These are phyloP conservation scores for Hibiscus mutabilis DNA, from an alignment of 345 rosid species.

Conservation along the genomic window DNA sequence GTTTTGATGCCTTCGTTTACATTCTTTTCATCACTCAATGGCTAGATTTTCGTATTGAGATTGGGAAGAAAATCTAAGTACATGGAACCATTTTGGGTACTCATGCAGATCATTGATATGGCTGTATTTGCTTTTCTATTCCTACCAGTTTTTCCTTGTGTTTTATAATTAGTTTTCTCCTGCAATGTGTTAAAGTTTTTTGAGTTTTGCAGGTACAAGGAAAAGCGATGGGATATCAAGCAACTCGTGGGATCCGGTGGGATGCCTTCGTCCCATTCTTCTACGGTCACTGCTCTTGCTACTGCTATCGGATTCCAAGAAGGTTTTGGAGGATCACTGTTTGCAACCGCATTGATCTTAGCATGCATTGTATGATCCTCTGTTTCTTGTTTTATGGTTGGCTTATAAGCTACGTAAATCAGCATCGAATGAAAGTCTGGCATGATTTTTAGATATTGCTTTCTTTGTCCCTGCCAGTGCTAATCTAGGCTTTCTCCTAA, in stretches of 20 bases:
- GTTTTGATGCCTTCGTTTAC: background rate
- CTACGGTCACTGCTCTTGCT: conserved; percentile 73
- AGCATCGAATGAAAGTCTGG: background rate
- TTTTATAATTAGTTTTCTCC: background rate
- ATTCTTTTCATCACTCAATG: background rate
- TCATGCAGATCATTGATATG: background rate
- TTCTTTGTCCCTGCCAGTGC: conserved; percentile 4
- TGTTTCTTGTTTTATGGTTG: background rate
- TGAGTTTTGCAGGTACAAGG: conserved; percentile 62
- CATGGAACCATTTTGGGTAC: background rate
- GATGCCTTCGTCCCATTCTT: conserved; percentile 94
- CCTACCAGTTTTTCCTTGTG: background rate
- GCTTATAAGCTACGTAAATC: background rate
- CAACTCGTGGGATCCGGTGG: conserved; percentile 88
- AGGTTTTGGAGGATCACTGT: conserved; percentile 61
- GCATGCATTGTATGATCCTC: conserved; percentile 57
- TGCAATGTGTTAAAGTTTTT: conserved; percentile 21
- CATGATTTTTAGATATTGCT: background rate
- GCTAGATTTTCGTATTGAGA: background rate
- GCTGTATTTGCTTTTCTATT: background rate
- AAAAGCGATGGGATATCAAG: conserved; percentile 64
- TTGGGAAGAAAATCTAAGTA: background rate
- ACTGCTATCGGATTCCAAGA: conserved; percentile 61
- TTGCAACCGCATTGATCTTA: conserved; percentile 56
- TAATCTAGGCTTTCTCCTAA: background rate